These are phyloP conservation scores for Phlebiopsis gigantea DNA, from an alignment of 768 basidiomycete genomes.

Conservation along the genomic window DNA sequence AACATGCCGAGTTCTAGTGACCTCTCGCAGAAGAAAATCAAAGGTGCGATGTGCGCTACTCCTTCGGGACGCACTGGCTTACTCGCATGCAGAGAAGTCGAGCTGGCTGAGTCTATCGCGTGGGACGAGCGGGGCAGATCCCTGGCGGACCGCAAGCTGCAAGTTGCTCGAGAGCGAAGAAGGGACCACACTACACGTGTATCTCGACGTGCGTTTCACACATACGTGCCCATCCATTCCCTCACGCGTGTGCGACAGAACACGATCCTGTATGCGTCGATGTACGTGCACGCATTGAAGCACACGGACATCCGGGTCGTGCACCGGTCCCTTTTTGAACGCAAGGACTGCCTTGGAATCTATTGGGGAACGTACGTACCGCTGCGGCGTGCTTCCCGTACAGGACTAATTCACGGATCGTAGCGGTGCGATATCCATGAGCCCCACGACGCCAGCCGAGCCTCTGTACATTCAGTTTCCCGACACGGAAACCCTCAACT, in stretches of 20 bases:
- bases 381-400: background rate
- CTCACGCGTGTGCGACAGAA: conserved; percentile 38
- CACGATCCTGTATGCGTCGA: conserved; percentile 65
- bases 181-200: conserved; percentile 64
- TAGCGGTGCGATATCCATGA: conserved; percentile 57
- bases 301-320: conserved; percentile 78
- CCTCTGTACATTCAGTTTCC: conserved; percentile 73
- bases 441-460: conserved; percentile 43
- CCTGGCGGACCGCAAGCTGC: conserved; percentile 73
- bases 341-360: conserved; percentile 71
- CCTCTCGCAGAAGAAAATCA: conserved; percentile 47
- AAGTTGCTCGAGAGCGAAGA: conserved; percentile 64
- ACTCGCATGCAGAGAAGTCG: conserved; percentile 49
- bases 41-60: no score
- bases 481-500: conserved; percentile 55
- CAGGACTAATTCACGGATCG: background rate
- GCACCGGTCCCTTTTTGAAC: conserved; percentile 72
- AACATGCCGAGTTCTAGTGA: conserved; percentile 22
- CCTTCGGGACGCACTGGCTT: no score
- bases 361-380: conserved; percentile 50
- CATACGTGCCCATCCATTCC: background rate
- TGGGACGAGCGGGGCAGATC: conserved; percentile 43
- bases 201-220: conserved; percentile 51
- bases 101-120: conserved; percentile 65
- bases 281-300: conserved; percentile 65